Base-by-base conservation (phyloP, 1,139 yeast species). In the Suhomyces ambrosiae region DNA sequence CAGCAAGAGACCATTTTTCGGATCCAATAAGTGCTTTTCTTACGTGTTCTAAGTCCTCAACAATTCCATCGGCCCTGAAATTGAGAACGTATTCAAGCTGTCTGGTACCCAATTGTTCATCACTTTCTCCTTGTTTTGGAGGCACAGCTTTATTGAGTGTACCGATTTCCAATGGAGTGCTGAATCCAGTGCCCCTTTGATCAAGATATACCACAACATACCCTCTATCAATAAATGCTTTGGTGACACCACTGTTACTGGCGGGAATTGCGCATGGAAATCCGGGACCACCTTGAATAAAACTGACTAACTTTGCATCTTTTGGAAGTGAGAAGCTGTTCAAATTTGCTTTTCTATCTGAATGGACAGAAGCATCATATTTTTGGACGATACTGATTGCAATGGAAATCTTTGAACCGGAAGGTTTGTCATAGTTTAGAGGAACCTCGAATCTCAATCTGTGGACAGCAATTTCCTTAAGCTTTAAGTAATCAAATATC, bases 201-300 rank as follows among this genome's bases (percentile, higher is more conserved):
- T 79, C 84, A 41, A 75, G 56, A 34, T 64, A 71, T 12, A 78
- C 55, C 9, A 79, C 67, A 37, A 68, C 73, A 47, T 68, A 77
- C 0, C 75, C 78, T 30, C 61, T 60, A 8, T 64, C 67, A 5
- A 76, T 42, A 17, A 76, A 55, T 8, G 61, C 59, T 22, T 71
- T 66, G 7, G 69, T 61, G 32, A 60, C 58, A 1, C 71, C 66
- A 1, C 65, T 44, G 25, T 61, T 56, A 7, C 66, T 41, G 5
- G 61, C 48, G 2, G 79, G 76, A 3, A 65, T 60, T 2, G 63
- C 54, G 38, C 76, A 61, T 2, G 74, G 70, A 39, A 70, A 76
- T 1, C 84, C 83, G 0, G 84, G 84, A 0, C 83, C 83, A 4
- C 83, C 83, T 54, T 78, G 82, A 27, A 79, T 56, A 45, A 63